phyloP scores from a whole-genome alignment of 169 alveolate species.

The Eimeria sp. region DNA sequence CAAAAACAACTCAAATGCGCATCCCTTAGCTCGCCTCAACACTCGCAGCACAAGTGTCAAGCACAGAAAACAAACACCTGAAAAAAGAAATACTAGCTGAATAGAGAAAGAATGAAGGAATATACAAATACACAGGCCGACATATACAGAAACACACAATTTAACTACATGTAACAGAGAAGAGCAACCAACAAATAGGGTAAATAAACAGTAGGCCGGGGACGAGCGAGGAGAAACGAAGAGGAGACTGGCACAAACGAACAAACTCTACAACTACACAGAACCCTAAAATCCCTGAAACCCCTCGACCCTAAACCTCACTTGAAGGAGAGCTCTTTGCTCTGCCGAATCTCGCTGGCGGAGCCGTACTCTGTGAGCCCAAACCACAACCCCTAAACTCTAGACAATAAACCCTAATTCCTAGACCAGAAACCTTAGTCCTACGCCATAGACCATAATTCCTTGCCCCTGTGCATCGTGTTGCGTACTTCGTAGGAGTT shows the following conservation, averaged over 20 bases:
- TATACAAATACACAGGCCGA: not conserved
- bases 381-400: conserved; percentile 3
- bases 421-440: not conserved
- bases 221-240: not conserved
- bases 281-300: not conserved
- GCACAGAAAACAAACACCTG: not conserved
- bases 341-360: not conserved
- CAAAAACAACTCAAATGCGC: not conserved
- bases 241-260: not conserved
- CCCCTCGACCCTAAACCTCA: not conserved
- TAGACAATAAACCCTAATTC: not conserved
- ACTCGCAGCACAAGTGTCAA: too few relatives aligned
- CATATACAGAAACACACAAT: not conserved
- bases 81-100: not conserved
- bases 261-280: not conserved
- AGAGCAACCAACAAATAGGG: not conserved
- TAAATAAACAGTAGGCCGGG: not conserved
- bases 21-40: too few relatives aligned
- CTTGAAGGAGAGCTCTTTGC: conserved; percentile 64
- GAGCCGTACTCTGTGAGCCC: conserved; percentile 7
- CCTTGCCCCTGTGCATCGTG: not conserved
- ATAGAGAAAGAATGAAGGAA: not conserved
- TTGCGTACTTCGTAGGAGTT: conserved; percentile 2
- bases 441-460: not conserved
- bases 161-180: not conserved